Conservation (phyloP, 2,329 filamentous ascomycete species). For the Aspergillus pseudoviridinutans region DNA sequence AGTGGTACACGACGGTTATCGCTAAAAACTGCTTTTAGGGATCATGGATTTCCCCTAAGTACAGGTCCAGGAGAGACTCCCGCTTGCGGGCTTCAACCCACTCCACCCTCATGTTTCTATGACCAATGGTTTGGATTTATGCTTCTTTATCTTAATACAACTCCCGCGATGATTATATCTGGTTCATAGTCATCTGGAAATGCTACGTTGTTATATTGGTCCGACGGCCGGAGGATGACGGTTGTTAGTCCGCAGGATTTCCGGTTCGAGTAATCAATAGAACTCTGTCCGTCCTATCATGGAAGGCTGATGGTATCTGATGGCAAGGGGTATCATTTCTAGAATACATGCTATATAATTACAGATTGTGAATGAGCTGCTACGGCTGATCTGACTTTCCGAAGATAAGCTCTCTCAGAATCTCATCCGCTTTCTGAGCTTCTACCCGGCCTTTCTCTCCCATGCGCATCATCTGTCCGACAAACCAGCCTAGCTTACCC, state of each 20-base stretch:
- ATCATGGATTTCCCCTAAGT: conserved; percentile 45
- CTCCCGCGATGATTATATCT: background rate
- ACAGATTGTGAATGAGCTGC: background rate
- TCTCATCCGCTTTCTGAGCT: conserved; percentile 54
- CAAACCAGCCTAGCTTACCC: conserved; percentile 65
- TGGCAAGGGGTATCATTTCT: conserved; percentile 6
- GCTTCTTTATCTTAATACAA: background rate
- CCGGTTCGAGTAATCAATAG: background rate
- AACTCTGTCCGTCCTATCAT: background rate
- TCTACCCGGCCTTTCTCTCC: conserved; percentile 60
- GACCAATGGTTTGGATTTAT: conserved; percentile 16
- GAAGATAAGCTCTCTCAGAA: conserved; percentile 49
- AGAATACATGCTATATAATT: background rate
- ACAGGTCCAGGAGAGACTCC: conserved; percentile 43
- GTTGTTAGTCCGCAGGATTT: background rate
- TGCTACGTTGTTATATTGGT: background rate
- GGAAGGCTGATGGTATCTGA: background rate
- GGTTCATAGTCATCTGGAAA: background rate
- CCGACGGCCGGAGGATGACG: background rate
- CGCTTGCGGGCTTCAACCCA: conserved; percentile 22
- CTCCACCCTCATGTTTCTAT: conserved; percentile 22
- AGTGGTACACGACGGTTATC: conserved; percentile 17
- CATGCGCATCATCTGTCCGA: conserved; percentile 64
- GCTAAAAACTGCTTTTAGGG: conserved; percentile 48
- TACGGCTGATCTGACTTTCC: conserved; percentile 9